phyloP scores from a whole-genome alignment of 192 early-diverging fungal genomes.

The Podila epicladia region DNA sequence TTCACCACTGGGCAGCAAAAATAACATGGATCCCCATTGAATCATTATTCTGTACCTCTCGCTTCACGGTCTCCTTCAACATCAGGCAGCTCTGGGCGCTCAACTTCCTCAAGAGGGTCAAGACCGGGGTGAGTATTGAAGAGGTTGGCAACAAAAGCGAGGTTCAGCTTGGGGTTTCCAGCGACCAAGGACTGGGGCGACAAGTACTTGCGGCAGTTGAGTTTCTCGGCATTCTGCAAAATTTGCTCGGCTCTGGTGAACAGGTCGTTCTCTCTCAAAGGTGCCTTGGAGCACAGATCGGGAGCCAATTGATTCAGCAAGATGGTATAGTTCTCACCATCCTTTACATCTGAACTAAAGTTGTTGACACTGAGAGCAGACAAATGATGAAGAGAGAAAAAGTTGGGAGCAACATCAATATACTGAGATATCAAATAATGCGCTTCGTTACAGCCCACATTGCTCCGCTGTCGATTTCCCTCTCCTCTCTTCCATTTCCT shows the following conservation, averaged over 20 bases:
- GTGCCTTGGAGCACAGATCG: slow-evolving; percentile 77
- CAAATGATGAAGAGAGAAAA: slow-evolving; percentile 2
- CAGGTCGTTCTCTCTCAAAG: slow-evolving; percentile 83
- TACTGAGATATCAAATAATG: background rate
- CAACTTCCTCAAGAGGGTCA: slow-evolving; percentile 89
- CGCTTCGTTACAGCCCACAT: no score
- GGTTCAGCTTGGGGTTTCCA: slow-evolving; percentile 97
- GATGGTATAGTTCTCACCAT: slow-evolving; percentile 96
- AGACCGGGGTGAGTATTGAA: slow-evolving; percentile 99
- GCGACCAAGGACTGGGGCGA: slow-evolving; percentile 93
- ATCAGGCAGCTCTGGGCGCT: slow-evolving; percentile 91
- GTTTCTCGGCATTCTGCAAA: slow-evolving; percentile 90
- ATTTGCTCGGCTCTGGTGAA: slow-evolving; percentile 86
- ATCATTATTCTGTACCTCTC: slow-evolving; percentile 56
- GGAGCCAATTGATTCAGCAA: slow-evolving; percentile 94
- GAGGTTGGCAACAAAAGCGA: slow-evolving; percentile 98
- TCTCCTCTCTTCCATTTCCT: background rate
- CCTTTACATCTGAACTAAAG: slow-evolving; percentile 92
- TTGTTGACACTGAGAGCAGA: slow-evolving; percentile 74
- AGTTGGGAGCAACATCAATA: background rate
- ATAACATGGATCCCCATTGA: no score
- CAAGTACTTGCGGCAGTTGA: slow-evolving; percentile 94
- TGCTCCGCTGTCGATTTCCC: background rate
- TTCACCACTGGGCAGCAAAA: no score
- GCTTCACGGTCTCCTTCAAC: slow-evolving; percentile 88